Conservation (phyloP, 352 stramenopile species). For the Lagenidium sp. region DNA sequence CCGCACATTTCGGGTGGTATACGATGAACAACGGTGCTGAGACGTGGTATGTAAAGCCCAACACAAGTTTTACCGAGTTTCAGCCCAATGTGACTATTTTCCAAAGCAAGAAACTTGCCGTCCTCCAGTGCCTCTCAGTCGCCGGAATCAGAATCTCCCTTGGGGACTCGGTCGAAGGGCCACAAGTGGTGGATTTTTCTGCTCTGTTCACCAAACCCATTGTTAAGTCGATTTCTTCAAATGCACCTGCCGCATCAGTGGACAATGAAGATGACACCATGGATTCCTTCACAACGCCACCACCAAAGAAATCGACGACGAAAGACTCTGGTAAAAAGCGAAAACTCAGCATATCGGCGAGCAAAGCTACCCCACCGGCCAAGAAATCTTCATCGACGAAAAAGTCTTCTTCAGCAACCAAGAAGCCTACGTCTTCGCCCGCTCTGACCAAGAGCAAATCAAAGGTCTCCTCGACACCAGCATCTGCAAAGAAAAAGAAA, state of each 20-base stretch:
- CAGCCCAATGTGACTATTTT: constrained; percentile 75
- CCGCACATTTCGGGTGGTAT: constrained; percentile 60
- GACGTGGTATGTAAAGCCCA: constrained; percentile 67
- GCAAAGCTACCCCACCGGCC: neutral
- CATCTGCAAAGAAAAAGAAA: constrained; percentile 11
- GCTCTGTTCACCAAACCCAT: constrained; percentile 2
- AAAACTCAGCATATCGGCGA: constrained; percentile 6
- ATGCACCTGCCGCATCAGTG: neutral
- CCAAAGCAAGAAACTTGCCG: constrained; percentile 63
- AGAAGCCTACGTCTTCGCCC: constrained; percentile 23
- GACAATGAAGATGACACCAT: constrained; percentile 1
- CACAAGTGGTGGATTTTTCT: constrained; percentile 47
- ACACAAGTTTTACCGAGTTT: constrained; percentile 62
- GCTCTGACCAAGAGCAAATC: constrained; percentile 4
- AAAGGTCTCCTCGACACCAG: constrained; percentile 8
- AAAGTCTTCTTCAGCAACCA: constrained; percentile 4
- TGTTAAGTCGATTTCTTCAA: too few species aligned
- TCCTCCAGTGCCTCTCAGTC: constrained; percentile 48
- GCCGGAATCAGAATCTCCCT: constrained; percentile 46
- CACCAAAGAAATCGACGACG: constrained; percentile 7
- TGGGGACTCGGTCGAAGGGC: constrained; percentile 57
- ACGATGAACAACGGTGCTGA: constrained; percentile 61
- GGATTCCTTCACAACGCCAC: constrained; percentile 11
- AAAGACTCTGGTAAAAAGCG: constrained; percentile 1
- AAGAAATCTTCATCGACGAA: constrained; percentile 12